Evolutionary conservation across 2,329 filamentous ascomycete species (phyloP).

Genomic region (Diplodia mutila): DNA sequence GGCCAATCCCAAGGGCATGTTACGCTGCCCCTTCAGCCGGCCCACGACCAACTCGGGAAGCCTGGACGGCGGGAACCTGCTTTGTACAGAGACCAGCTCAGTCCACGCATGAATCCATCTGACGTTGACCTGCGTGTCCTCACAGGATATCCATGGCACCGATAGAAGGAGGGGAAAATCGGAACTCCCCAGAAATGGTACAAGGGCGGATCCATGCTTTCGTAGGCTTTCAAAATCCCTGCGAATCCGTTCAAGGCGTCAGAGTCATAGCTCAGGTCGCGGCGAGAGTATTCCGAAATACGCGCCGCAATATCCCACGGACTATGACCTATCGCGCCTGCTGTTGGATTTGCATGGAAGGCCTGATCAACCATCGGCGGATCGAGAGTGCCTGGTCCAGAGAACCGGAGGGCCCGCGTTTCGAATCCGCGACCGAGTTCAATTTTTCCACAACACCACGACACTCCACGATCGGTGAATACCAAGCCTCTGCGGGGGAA

Average conservation of each 20-base stretch:
- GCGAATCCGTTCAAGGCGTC: background rate
- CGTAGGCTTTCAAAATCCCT: background rate
- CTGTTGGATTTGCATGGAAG: background rate
- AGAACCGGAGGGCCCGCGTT: background rate
- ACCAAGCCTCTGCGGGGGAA: background rate
- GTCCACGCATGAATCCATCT: background rate
- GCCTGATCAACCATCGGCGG: background rate
- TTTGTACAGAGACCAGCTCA: background rate
- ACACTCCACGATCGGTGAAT: background rate
- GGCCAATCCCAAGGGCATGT: background rate
- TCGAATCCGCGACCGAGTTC: background rate
- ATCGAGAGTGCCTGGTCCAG: background rate
- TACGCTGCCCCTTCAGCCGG: background rate
- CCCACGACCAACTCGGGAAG: background rate
- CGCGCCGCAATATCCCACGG: background rate
- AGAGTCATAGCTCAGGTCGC: background rate
- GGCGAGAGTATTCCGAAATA: background rate
- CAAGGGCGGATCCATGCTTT: background rate
- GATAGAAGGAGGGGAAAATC: background rate
- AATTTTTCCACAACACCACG: background rate
- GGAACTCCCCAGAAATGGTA: background rate
- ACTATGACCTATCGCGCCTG: background rate
- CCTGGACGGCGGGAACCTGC: background rate
- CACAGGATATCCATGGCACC: background rate
- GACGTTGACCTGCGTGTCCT: background rate